Evolutionary conservation across 768 basidiomycete genomes (phyloP), one percentile per base, ranked within the genome.

Genomic region (Boletellus sp.): DNA sequence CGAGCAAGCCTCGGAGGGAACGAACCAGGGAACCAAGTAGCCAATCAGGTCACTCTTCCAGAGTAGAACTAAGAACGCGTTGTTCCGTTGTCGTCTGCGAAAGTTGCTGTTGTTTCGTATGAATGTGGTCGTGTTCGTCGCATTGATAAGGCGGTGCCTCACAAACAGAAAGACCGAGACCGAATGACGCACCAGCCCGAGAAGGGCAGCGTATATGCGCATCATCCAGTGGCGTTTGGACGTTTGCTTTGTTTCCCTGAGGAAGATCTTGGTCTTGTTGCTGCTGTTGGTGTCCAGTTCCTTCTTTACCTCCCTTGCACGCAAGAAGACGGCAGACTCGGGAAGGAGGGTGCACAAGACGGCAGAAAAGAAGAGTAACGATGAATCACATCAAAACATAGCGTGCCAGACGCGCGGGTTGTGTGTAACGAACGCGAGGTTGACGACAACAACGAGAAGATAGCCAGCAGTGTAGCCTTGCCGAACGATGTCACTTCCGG

Each of bases 381-480:
- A 85, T 3, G 85, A 72, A 3, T 81, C 86, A 17, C 81, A 77
- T 83, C 87, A 95, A 75, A 95, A 95, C 38, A 96, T 72, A 7
- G 77, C 70, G 42, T 91, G 76, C 94, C 93, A 95, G 41, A 69
- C 68, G 40, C 69, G 45, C 4, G 48, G 41, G 12, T 20, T 60
- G 26, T 62, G 43, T 1, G 70, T 64, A 28, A 71, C 86, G 35
- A 88, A 70, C 8, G 70, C 77, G 34, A 94, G 74, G 62, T 92
- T 92, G 73, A 94, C 78, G 47, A 88, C 78, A 3, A 92, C 92
- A 0, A 90, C 87, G 48, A 95, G 54, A 17, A 96, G 81, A 63
- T 86, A 94, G 3, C 94, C 94, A 9, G 84, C 76, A 0, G 91
- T 89, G 59, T 95, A 95, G n/a, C 92, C 94, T 65, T 94, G 84